A percentile compares a stretch with the other conserved stretches of the same genome.
These are phyloP conservation scores for Apostasia ramifera DNA, from an alignment of 106 monocot genomes.

Conservation along the genomic window DNA sequence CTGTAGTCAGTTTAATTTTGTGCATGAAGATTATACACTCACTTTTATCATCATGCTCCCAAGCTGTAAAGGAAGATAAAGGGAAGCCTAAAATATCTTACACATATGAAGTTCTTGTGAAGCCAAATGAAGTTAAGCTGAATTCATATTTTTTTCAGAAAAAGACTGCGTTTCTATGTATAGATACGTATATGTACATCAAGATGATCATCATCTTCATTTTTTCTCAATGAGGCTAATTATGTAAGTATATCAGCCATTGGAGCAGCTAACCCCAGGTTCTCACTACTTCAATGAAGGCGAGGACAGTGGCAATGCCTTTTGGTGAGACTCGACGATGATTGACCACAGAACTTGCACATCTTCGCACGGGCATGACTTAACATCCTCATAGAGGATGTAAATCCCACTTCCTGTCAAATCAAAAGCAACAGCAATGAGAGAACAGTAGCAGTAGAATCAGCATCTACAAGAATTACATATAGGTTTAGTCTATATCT, in stretches of 20 bases:
- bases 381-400: conserved; percentile 72
- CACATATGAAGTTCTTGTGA: background rate
- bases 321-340: conserved; percentile 33
- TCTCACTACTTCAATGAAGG: conserved; percentile 10
- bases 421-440: background rate
- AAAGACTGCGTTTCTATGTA: background rate
- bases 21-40: background rate
- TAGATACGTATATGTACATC: conserved; percentile 2
- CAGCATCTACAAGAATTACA: no score
- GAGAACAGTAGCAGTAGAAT: no score
- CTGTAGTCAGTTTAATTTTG: background rate
- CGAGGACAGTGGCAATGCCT: background rate
- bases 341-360: conserved; percentile 86
- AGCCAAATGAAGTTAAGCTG: background rate
- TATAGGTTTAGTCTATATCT: no score
- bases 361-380: conserved; percentile 73
- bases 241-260: background rate
- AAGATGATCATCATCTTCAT: background rate
- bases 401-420: conserved; percentile 52
- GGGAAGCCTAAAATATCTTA: no score
- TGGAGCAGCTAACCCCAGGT: background rate
- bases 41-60: conserved; percentile 8
- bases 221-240: background rate
- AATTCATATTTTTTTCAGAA: background rate
- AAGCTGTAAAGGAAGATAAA: background rate